Conservation (phyloP, 345 rosid species). For the Rhodamnia argentea region DNA sequence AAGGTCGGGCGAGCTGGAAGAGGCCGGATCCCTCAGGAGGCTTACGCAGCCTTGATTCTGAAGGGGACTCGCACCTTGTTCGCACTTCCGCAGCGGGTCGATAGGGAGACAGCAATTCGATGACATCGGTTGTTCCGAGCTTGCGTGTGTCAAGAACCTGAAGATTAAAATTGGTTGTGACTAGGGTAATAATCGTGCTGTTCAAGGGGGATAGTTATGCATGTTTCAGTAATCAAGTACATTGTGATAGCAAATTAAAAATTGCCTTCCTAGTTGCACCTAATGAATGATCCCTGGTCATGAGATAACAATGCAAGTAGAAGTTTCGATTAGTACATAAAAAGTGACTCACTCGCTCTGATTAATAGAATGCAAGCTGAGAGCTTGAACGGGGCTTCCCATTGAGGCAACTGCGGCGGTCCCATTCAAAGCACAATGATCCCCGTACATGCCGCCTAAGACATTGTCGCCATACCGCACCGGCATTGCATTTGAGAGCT, state of each 20-base stretch:
- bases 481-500: background rate
- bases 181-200: background rate
- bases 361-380: background rate
- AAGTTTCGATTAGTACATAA: background rate
- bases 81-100: background rate
- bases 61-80: background rate
- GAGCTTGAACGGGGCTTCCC: background rate
- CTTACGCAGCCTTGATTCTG: background rate
- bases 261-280: background rate
- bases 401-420: background rate
- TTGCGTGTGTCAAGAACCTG: background rate
- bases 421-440: background rate
- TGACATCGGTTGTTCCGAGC: background rate
- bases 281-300: background rate
- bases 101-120: background rate
- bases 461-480: background rate
- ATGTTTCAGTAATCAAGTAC: background rate
- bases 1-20: background rate
- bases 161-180: background rate
- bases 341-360: background rate
- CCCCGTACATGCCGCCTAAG: background rate
- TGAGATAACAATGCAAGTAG: background rate
- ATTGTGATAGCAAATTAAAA: background rate
- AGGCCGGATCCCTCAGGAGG: background rate
- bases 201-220: background rate